A percentile compares a stretch with the other conserved stretches of the same genome.
Conservation (phyloP, 202 grass and related monocot genomes). For the Zoysia matrella region DNA sequence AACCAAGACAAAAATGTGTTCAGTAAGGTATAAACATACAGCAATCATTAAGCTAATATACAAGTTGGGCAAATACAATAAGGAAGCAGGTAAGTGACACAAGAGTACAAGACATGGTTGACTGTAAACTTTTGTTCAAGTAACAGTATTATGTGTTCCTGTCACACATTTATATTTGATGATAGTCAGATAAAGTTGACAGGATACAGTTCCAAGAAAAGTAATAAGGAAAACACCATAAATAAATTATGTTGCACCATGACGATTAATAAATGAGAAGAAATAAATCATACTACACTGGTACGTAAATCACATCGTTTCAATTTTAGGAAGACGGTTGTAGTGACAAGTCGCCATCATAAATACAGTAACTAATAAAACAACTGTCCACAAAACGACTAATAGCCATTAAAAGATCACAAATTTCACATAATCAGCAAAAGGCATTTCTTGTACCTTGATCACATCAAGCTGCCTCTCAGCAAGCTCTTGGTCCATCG, state of each 20-base stretch:
- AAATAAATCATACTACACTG: not conserved
- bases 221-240: conserved; percentile 18
- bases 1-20: conserved; percentile 23
- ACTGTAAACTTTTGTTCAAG: conserved; percentile 17
- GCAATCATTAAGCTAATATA: conserved; percentile 13
- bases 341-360: not conserved
- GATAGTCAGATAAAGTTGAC: conserved; percentile 8
- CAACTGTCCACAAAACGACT: conserved; percentile 17
- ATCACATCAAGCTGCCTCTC: too few relatives aligned
- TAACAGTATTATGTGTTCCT: conserved; percentile 17
- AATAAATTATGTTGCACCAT: conserved; percentile 27
- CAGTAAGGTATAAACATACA: conserved; percentile 27
- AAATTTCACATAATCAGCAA: not conserved
- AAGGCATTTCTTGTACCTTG: conserved; percentile 12
- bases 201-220: conserved; percentile 5
- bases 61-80: conserved; percentile 18
- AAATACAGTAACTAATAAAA: conserved; percentile 16
- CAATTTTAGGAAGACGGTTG: conserved; percentile 23
- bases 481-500: conserved; percentile 88
- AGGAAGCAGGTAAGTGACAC: conserved; percentile 12
- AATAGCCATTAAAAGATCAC: conserved; percentile 23
- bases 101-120: not conserved
- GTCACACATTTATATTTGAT: conserved; percentile 1
- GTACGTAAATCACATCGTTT: not conserved
- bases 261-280: conserved; percentile 3